Evolutionary conservation across 768 basidiomycete genomes (phyloP).

Genomic region (Lactarius hatsudake): DNA sequence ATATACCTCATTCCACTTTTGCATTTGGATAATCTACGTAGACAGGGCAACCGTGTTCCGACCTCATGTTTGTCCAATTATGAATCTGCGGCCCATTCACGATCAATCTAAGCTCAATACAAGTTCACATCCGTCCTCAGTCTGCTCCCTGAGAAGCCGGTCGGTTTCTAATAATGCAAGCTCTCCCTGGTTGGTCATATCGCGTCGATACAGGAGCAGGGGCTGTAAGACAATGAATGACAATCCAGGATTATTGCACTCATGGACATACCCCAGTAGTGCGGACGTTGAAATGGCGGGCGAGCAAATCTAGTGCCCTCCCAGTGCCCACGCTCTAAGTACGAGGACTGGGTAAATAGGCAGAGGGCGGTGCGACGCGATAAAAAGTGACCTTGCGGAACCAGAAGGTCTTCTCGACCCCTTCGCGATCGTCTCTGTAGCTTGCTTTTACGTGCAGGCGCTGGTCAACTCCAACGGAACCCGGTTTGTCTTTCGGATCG

Average conservation of each 20-base stretch:
- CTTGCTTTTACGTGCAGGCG: slow-evolving; percentile 56
- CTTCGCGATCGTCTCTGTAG: slow-evolving; percentile 31
- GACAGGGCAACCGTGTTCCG: background rate
- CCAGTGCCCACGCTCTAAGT: slow-evolving; percentile 54
- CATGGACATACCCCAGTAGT: slow-evolving; percentile 19
- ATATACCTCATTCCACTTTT: slow-evolving; percentile 19
- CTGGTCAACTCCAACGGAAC: slow-evolving; percentile 49
- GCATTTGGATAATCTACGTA: slow-evolving; percentile 1
- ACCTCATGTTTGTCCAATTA: background rate
- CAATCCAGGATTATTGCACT: slow-evolving; percentile 30
- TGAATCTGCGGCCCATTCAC: background rate
- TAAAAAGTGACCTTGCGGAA: slow-evolving; percentile 56
- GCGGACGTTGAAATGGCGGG: slow-evolving; percentile 38
- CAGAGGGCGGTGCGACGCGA: background rate
- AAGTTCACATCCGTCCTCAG: slow-evolving; percentile 49
- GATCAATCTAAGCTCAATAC: slow-evolving; percentile 8
- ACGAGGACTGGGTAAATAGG: background rate
- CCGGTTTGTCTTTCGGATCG: slow-evolving; percentile 54
- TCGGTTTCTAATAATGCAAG: slow-evolving; percentile 46
- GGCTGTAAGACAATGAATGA: slow-evolving; percentile 35
- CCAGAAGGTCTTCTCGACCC: slow-evolving; percentile 57
- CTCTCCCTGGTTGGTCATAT: slow-evolving; percentile 31
- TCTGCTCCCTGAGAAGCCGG: slow-evolving; percentile 45
- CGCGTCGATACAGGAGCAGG: slow-evolving; percentile 37
- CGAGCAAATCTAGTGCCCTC: slow-evolving; percentile 58